Evolutionary conservation across 2,329 filamentous ascomycete genomes (phyloP), one percentile per base, ranked within the genome.

Genomic region (Diplocarpon rosae): DNA sequence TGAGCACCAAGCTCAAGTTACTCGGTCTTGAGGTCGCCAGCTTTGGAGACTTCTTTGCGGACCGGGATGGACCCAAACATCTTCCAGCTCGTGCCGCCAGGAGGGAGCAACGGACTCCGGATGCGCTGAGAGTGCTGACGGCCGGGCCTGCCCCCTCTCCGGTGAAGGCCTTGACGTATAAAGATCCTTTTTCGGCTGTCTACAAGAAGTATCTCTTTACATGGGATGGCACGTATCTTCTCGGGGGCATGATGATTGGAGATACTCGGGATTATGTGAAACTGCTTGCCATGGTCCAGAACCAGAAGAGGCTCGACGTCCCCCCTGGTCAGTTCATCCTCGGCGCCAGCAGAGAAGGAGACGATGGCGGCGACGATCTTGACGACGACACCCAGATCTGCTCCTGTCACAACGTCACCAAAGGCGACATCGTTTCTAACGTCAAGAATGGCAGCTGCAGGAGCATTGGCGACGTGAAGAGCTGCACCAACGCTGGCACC

Each of bases 171-270:
- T 67, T 95, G 34, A 90, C 83, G 0, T 95, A 94, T 67, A 87
- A 83, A 50, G 88, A 95, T 58, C 88, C 88, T 0, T 95, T 95
- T 60, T 75, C 80, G 45, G 80, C 86, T 38, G 78, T 95, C 1
- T 95, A 95, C 68, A 95, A 95, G 64, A 95, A 95, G 60, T 95
- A 92, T 62, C 68, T 95, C 10, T 95, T 95, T 59, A 93, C 88
- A 0, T 69, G 80, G 59, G 89, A 95, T 59, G 88, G 88, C 20
- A 93, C 93, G 62, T 90, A 90, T 57, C 69, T 95, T 1, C 75
- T 95, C 0, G 88, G 88, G n/a, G 89, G 88, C 3, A 95, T 95
- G 86, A 94, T 95, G 86, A 92, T 95, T 49, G 89, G 88, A 32
- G 88, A 95, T 58, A 93, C 86, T 0, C 83, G 76, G 51, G 88